Base-by-base conservation (phyloP, 2,329 filamentous ascomycete genomes). In the Lasiodiplodia citricola region DNA sequence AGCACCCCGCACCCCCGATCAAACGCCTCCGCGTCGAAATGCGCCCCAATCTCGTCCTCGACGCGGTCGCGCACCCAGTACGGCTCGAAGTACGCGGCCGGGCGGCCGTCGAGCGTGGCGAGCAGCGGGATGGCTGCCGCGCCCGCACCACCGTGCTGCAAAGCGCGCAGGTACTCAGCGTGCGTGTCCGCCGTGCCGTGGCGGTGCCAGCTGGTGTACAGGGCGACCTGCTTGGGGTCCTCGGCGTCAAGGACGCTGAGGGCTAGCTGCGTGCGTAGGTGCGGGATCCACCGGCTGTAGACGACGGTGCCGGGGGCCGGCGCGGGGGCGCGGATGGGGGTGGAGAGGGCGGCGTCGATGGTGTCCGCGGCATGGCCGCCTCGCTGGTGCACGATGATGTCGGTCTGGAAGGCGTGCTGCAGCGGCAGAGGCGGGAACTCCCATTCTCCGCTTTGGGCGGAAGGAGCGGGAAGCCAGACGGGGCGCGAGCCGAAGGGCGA, bases 121-220 rank as follows among this genome's bases (percentile, higher is more conserved):
- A 94, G 83, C 56, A 94, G 82, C 25, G 90, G 87, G 64, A 93
- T 81, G 70, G 90, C 28, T 1, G 28, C 28, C 5, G 28, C 5
- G 5, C 28, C 28, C 28, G 4, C 28, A 28, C 5, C 1, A 6
- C 25, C 87, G 78, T 87, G 85, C 74, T 93, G 88, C 66, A 91
- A 84, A 71, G 86, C 86, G 37, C 86, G 84, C 62, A 94, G 84
- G 78, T 94, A 94, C 73, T 89, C 86, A 70, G 87, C 85, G 78
- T 94, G 92, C 77, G 94, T 85, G 28, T 92, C 91, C 56, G 92
- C 80, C 1, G 90, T 91, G 37, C 92, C 92, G 1, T 90, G 92
- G 80, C 92, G 88, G 75, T 92, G 92, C 92, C 92, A 94, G 68
- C 84, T 85, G 79, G 94, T 89, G 83, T 94, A 94, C 5, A 92